Conservation (phyloP, 139 green algal species). For the Chlorella sp. region DNA sequence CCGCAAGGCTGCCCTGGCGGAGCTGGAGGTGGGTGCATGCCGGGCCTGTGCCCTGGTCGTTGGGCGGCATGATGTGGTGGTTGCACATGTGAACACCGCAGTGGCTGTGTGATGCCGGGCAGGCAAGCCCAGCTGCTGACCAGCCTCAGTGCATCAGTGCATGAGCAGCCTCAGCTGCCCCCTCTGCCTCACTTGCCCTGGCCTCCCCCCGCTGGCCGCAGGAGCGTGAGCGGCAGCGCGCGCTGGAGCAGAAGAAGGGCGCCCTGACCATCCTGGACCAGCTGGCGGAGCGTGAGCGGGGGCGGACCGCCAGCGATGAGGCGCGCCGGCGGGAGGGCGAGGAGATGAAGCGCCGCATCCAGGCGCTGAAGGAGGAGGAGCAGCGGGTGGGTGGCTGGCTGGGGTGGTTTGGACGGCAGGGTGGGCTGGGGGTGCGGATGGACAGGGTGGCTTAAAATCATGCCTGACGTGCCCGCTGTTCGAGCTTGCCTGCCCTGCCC, state of each 20-base stretch:
- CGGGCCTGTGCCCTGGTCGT: too few relatives aligned
- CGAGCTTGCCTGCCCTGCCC: not conserved
- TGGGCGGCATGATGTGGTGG: not conserved
- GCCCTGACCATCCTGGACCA: slow-evolving; percentile 27
- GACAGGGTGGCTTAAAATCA: too few relatives aligned
- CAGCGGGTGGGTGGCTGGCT: not conserved
- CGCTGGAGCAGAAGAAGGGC: slow-evolving; percentile 18
- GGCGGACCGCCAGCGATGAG: slow-evolving; percentile 1
- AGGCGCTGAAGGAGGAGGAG: slow-evolving; percentile 28
- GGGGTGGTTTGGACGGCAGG: not conserved
- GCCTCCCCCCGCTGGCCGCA: not conserved
- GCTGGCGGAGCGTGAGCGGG: slow-evolving; percentile 32
- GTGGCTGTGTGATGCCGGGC: too few relatives aligned
- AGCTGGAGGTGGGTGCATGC: slow-evolving; percentile 19
- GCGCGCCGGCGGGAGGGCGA: slow-evolving; percentile 17
- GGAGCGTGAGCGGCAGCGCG: slow-evolving; percentile 26
- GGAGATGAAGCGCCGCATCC: slow-evolving; percentile 32
- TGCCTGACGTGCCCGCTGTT: too few relatives aligned
- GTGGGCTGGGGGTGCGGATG: not conserved
- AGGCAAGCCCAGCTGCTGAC: not conserved
- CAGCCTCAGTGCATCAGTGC: not conserved
- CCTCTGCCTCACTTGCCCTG: not conserved
- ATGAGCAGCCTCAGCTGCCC: not conserved
- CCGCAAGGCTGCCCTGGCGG: slow-evolving; percentile 5
- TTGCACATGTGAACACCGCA: not conserved